Base-by-base conservation (phyloP, 2,329 filamentous ascomycete genomes). In the Pyrenophora teres region DNA sequence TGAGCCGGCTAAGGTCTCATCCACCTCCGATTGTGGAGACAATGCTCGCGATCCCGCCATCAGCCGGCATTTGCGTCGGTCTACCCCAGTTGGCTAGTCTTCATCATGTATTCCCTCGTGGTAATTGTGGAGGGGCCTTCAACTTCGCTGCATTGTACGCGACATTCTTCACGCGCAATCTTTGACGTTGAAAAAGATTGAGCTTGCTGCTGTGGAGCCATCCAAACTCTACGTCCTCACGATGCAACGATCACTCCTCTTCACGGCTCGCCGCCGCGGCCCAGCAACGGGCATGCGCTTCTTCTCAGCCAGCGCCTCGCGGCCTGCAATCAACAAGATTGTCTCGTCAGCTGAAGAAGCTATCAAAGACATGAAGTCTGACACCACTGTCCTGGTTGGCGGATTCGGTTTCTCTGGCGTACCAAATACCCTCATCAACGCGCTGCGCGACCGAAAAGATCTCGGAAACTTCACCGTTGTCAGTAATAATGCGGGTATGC, bases 401-500 rank as follows among this genome's bases (percentile, higher is more conserved):
- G 72, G 72, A 6, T 75, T 75, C 42, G 72, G 72, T 6, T 73
- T 75, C 53, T 72, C 66, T 2, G 72, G 72, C 18, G 72, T 75
- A 6, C 71, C 72, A 3, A 73, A 73, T 45, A 73, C 72, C 8
- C 67, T 75, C 25, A 75, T 75, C 59, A 73, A 74, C 40, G 69
- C 71, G 21, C 59, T 75, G 4, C 70, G 71, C 50, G 69, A 73
- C 32, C 68, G 71, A 16, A 54, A 60, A 21, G 70, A 73, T 39
- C 61, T 72, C 43, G 65, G 50, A 13, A 70, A 72, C 46, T 78
- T 93, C 25, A 91, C 88, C 0, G 88, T 88, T 16, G 87, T 92
- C 2, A 92, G 88, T 43, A 93, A 93, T 69, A 93, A 93, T 68
- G 89, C 89, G 6, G 89, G 89, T 21, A 80, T 85, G 25, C 84